Evolutionary conservation across 2,329 filamentous ascomycete species (phyloP), one percentile per base, ranked within the genome.

Genomic region (Fusarium coffeatum): DNA sequence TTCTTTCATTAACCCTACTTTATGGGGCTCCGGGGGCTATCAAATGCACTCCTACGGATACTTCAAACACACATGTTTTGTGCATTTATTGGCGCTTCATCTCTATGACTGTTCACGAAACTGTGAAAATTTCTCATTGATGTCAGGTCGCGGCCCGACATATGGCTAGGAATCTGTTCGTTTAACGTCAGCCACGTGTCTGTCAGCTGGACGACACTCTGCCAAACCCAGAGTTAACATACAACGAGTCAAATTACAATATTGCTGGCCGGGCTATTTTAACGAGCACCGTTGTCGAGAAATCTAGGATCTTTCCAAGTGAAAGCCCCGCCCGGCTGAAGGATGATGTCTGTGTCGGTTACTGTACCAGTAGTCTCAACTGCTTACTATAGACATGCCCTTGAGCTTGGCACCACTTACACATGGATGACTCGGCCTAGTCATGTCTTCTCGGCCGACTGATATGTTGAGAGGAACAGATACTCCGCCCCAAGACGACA

Each of bases 391-490:
- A 58, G 50, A 63, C 63, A 56, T 65, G 62, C 49, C 55, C 54
- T 51, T 28, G 46, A 49, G 47, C 69, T 72, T 74, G 72, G 64
- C 64, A 59, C 51, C 56, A 68, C 70, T 61, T 56, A 65, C 50
- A 55, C 50, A 46, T 53, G 43, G 50, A 57, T 48, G 50, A 68
- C 55, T 72, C 72, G 71, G 72, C 59, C 55, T 51, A 75, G 61
- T 68, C 58, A 60, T 34, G 43, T 51, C 18, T 64, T 74, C 66
- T 75, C 72, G 72, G 72, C 72, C 71, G 72, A 74, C 63, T 56
- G 60, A 62, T 45, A 42, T 60, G 48, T 56, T 50, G 62, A 49
- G 68, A 64, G 59, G 55, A 65, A 62, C 58, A 67, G 60, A 58
- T 66, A 41, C 47, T 56, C 66, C 62, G 68, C 25, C 48, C 64